Evolutionary conservation across 163 green algal genomes (phyloP), one percentile per base, ranked within the genome.

Genomic region (Volvox carteri): DNA sequence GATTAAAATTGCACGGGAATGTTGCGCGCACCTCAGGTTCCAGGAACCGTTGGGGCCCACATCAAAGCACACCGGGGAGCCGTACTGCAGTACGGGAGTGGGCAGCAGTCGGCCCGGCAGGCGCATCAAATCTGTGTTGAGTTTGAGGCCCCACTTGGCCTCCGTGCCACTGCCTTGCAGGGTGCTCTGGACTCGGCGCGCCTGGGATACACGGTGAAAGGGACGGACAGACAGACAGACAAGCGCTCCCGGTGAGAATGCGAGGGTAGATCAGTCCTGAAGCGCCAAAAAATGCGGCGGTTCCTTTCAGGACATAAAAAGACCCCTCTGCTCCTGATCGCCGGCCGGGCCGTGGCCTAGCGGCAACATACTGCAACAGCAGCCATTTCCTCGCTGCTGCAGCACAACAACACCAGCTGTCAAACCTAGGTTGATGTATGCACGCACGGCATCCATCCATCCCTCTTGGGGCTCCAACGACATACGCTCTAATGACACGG

Each of bases 21-120:
- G 54, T 30, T 7, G 54, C 4, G 35, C 80, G 16, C 65, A 87
- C 80, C 67, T 21, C 33, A 88, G 67, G 67, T 88, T 88, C 93
- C 92, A 94, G 37, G 87, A 75, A 46, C 91, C 91, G 0, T 58
- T 67, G 11, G 80, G 83, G 42, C 92, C 92, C 28, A 92, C 92
- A 73, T 93, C 84, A 23, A 93, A 89, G 37, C 80, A 76, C 39
- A 73, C 50, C 8, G 93, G 92, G 30, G 91, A 62, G 76, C 74
- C 88, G 75, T 95, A 95, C 60, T 88, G 21, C 23, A 96, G 92
- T 41, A 91, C 78, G 1, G 94, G 94, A 5, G 83, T 72, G 21
- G 92, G 93, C 85, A 96, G 90, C 46, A 95, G 67, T 23, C 94
- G 86, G 5, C 86, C 93, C 81, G 21, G 0, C 48, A 80, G 11